These are phyloP conservation scores for Aspergillus kassunensis DNA, from an alignment of 495 filamentous ascomycete species.

Conservation along the genomic window DNA sequence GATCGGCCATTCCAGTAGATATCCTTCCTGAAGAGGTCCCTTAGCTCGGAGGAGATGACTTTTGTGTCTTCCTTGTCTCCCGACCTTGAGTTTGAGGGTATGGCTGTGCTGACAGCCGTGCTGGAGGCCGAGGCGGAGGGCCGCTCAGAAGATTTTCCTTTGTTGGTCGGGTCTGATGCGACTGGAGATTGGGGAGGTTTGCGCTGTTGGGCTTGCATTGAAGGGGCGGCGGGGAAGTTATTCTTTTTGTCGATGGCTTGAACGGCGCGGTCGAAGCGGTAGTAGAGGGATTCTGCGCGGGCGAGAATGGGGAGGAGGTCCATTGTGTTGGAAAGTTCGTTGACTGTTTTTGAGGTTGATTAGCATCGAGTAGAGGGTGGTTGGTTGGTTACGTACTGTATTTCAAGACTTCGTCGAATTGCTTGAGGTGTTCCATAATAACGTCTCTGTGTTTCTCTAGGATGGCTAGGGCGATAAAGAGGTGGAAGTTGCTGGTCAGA, in stretches of 20 bases:
- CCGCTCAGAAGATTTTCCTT: conserved; percentile 34
- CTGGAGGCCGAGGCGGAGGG: conserved; percentile 6
- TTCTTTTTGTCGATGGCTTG: conserved; percentile 85
- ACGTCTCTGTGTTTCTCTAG: conserved; percentile 92
- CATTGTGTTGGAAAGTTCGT: conserved; percentile 90
- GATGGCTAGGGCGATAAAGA: conserved; percentile 91
- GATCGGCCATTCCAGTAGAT: conserved; percentile 49
- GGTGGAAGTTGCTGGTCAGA: conserved; percentile 79
- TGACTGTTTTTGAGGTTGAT: conserved; percentile 53
- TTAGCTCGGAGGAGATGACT: conserved; percentile 77
- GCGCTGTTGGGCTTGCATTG: conserved; percentile 45
- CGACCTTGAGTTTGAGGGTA: conserved; percentile 14
- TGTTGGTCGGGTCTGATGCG: conserved; percentile 5
- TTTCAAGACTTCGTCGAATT: conserved; percentile 97
- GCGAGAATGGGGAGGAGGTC: conserved; percentile 80
- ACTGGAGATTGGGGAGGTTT: conserved; percentile 22
- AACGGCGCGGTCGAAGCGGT: conserved; percentile 78
- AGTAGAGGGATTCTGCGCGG: conserved; percentile 83
- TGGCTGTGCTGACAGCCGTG: conserved; percentile 28
- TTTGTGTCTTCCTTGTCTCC: conserved; percentile 28
- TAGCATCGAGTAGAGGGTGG: neutral
- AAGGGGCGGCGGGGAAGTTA: conserved; percentile 67
- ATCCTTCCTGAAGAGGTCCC: conserved; percentile 68
- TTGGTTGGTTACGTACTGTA: conserved; percentile 61
- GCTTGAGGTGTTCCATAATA: conserved; percentile 89